Evolutionary conservation across 208 protist species (phyloP).

Genomic region (Crithidia bombi): DNA sequence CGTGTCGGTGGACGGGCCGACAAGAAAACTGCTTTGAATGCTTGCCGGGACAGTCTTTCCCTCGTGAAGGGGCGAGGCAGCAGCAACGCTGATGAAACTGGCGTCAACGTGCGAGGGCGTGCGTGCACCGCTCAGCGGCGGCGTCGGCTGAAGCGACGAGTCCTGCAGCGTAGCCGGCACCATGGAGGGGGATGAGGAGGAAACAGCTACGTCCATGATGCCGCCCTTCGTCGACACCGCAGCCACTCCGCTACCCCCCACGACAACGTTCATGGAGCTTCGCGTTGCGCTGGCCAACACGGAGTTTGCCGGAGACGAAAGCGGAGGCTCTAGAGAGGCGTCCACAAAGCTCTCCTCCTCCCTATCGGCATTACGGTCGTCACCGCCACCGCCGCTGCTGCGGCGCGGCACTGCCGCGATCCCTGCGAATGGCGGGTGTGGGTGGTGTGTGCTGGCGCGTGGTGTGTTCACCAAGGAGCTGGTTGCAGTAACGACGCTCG

Average conservation of each 20-base stretch:
- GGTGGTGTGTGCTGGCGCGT: conserved; percentile 17
- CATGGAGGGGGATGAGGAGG: neutral
- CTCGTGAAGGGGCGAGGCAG: neutral
- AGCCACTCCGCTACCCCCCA: neutral
- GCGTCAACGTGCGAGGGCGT: conserved; percentile 25
- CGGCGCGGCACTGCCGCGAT: neutral
- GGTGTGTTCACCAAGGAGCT: conserved; percentile 23
- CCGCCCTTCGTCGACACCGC: neutral
- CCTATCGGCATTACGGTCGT: neutral
- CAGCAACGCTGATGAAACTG: conserved; percentile 8
- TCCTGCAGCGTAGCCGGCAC: neutral
- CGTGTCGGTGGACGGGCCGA: neutral
- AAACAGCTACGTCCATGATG: neutral
- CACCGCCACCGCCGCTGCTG: neutral
- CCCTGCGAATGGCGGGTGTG: neutral
- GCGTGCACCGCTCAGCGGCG: neutral
- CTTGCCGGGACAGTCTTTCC: neutral
- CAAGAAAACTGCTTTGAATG: neutral
- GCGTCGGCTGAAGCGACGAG: neutral
- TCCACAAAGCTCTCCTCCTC: neutral
- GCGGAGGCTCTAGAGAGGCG: neutral
- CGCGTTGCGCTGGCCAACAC: conserved; percentile 10
- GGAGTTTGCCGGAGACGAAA: neutral
- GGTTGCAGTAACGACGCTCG: conserved; percentile 13
- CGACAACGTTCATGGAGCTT: neutral